Base-by-base conservation (phyloP, 495 filamentous ascomycete genomes). In the Wilcoxina mikolae region DNA sequence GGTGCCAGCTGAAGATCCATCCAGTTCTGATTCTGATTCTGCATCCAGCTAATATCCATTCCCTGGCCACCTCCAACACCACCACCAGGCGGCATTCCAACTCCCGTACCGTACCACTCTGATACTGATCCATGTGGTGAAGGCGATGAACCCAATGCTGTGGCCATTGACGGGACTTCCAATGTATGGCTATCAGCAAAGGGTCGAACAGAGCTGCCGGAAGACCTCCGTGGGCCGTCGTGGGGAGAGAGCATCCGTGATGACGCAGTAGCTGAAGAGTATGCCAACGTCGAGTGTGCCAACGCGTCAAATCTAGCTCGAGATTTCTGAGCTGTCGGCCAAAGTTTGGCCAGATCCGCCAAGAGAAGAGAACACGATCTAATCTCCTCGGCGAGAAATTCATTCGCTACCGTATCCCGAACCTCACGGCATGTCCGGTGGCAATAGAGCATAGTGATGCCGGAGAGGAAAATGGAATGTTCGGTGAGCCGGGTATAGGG, bases 221-320 rank as follows among this genome's bases (percentile, higher is more conserved):
- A 57, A 29, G 56, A 27, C 10, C 61, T 56, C 2, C 61, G 56
- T 23, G 61, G 24, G 1, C 53, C 57, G 25, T 64, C 60, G 25
- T 57, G 54, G 2, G 61, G 61, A 3, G 61, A 64, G 29, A 64
- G 26, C 60, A 64, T 60, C 20, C 61, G 53, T 2, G 50, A 64
- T 12, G 61, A 56, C 18, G 45, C 51, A 12, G 39, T 28, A 12
- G 51, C 49, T 4, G 54, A 28, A 23, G 49, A 52, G 18, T 28
- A 35, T 15, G 29, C 35, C 31, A 63, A 11, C 9, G 50, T 46
- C 20, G 26, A 23, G 24, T 56, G 57, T 18, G 53, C 60, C 22
- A 55, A 26, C 1, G 41, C n/a, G 33, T 64, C 61, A 38, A 64
- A 64, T 17, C 39, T 54, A 3, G 35, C 17, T 50, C 51, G 59